Evolutionary conservation across 1,284 basidiomycete genomes (phyloP).

Genomic region (Sporisorium scitamineum): DNA sequence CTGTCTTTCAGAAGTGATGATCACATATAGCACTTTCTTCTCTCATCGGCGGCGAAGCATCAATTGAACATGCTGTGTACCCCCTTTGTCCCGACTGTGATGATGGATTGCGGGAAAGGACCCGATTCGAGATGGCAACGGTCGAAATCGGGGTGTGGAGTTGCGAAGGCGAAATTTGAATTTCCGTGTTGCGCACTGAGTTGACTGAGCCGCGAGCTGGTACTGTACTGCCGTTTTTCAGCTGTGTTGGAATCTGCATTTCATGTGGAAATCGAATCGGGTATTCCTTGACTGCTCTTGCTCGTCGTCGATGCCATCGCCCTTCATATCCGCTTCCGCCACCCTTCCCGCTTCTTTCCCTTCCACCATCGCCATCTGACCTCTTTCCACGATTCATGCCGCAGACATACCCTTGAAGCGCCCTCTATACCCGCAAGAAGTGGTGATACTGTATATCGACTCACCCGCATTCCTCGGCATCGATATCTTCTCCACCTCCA

Average conservation of each 20-base stretch:
- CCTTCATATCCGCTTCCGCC: slow-evolving; percentile 6
- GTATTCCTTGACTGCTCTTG: slow-evolving; percentile 2
- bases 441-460: neutral
- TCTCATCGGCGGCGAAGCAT: neutral
- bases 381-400: slow-evolving; percentile 3
- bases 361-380: neutral
- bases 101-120: neutral
- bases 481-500: slow-evolving; percentile 18
- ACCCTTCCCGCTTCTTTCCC: slow-evolving; percentile 1
- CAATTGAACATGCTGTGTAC: neutral
- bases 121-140: neutral
- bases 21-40: neutral
- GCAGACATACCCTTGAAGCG: slow-evolving; percentile 1
- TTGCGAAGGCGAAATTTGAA: neutral
- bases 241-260: slow-evolving; percentile 2
- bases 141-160: neutral
- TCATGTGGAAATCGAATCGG: slow-evolving; percentile 18
- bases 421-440: neutral
- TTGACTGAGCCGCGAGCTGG: slow-evolving; percentile 1
- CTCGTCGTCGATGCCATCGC: slow-evolving; percentile 5
- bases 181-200: slow-evolving; percentile 20
- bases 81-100: too few relatives aligned
- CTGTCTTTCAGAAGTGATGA: slow-evolving; percentile 37
- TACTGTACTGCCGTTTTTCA: too few relatives aligned
- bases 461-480: neutral